Conservation (phyloP, 495 filamentous ascomycete genomes). For the Tuber calosporum region DNA sequence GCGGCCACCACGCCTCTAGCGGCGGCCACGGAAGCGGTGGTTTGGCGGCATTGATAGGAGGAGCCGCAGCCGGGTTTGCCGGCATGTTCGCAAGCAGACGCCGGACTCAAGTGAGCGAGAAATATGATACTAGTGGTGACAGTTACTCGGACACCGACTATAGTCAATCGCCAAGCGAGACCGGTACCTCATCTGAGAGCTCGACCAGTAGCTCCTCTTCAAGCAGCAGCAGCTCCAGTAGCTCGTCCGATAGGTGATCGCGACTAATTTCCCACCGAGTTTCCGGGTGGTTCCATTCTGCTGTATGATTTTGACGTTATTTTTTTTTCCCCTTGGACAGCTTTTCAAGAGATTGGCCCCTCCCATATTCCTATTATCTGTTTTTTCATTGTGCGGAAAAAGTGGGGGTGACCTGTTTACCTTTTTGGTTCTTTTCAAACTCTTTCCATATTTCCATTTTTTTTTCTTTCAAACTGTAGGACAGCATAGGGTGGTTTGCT, state of each 20-base stretch:
- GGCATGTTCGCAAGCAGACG: conserved; percentile 31
- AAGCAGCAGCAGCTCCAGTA: conserved; percentile 26
- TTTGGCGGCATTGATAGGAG: conserved; percentile 39
- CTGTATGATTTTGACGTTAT: conserved; percentile 34
- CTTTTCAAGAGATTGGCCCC: conserved; percentile 15
- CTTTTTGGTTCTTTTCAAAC: neutral
- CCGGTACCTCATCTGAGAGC: conserved; percentile 27
- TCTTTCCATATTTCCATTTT: neutral
- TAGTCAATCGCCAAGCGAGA: conserved; percentile 31
- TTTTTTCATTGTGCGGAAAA: conserved; percentile 18
- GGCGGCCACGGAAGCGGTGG: conserved; percentile 24
- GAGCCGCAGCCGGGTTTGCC: conserved; percentile 37
- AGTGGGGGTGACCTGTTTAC: conserved; percentile 6
- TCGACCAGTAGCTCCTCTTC: conserved; percentile 30
- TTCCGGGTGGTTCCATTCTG: conserved; percentile 34
- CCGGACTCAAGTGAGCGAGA: conserved; percentile 31
- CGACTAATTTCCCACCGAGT: conserved; percentile 10
- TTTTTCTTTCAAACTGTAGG: neutral
- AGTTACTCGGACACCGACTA: conserved; percentile 27
- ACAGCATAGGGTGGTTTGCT: neutral
- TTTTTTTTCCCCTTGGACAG: conserved; percentile 19
- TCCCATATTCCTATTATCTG: conserved; percentile 25
- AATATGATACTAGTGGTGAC: conserved; percentile 30
- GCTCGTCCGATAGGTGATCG: conserved; percentile 19
- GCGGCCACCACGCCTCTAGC: conserved; percentile 3